These are phyloP conservation scores for Aspergillus sp. DNA, from an alignment of 2,329 filamentous ascomycete genomes.

Conservation along the genomic window DNA sequence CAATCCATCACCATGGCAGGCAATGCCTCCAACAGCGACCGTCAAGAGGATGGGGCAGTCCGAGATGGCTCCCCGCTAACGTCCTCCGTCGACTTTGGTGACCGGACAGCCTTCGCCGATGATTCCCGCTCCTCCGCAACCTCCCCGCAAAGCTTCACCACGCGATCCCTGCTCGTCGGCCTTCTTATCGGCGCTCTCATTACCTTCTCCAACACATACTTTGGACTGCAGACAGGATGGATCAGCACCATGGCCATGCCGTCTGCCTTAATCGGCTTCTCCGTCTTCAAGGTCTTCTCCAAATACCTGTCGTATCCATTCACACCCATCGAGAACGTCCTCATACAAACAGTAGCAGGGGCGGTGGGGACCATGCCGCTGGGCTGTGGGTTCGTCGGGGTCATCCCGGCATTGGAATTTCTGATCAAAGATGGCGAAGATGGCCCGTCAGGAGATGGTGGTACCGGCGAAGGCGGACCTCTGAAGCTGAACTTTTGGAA, in stretches of 20 bases:
- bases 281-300: slow-evolving; percentile 80
- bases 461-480: slow-evolving; percentile 73
- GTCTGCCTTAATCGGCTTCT: slow-evolving; percentile 88
- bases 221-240: slow-evolving; percentile 90
- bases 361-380: slow-evolving; percentile 96
- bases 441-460: slow-evolving; percentile 72
- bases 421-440: slow-evolving; percentile 75
- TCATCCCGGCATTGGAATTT: slow-evolving; percentile 89
- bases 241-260: slow-evolving; percentile 95
- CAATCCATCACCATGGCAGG: slow-evolving; percentile 38
- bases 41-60: slow-evolving; percentile 2
- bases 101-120: not conserved
- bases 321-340: slow-evolving; percentile 91
- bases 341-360: slow-evolving; percentile 93
- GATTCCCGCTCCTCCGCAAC: slow-evolving; percentile 19
- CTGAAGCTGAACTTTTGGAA: slow-evolving; percentile 71
- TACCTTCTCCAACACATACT: slow-evolving; percentile 97
- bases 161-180: slow-evolving; percentile 77
- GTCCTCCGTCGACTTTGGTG: slow-evolving; percentile 5
- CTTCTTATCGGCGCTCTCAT: slow-evolving; percentile 85
- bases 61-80: slow-evolving; percentile 10
- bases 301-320: slow-evolving; percentile 77
- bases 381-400: slow-evolving; percentile 92
- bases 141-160: slow-evolving; percentile 69
- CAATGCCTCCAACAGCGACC: slow-evolving; percentile 23